Evolutionary conservation across 257 asterid species (phyloP).

Genomic region (Primulina huaijiensis): DNA sequence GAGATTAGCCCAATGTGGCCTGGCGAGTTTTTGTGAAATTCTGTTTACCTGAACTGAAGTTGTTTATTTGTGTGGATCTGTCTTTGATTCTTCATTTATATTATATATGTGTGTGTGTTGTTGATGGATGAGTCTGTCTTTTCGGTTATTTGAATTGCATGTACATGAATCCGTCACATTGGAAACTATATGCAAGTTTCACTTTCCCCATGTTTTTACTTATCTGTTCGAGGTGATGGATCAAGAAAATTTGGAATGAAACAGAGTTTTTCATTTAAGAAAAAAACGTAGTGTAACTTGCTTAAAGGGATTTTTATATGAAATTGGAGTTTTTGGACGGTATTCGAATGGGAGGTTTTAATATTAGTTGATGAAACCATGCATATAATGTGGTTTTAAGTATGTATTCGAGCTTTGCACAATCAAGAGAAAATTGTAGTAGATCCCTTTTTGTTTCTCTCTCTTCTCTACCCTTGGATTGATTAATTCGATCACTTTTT

Average conservation of each 20-base stretch:
- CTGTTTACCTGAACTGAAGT: not conserved
- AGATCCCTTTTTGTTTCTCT: no score
- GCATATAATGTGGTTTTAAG: not conserved
- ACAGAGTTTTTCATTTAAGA: not conserved
- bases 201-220: not conserved
- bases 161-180: not conserved
- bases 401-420: not conserved
- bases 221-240: not conserved
- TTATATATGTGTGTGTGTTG: no score
- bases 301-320: not conserved
- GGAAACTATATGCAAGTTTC: not conserved
- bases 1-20: slow-evolving; percentile 99
- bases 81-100: not conserved
- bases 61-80: slow-evolving; percentile 2
- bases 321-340: not conserved
- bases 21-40: slow-evolving; percentile 36
- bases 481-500: not conserved
- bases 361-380: not conserved
- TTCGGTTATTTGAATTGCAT: slow-evolving; percentile 6
- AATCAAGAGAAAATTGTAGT: not conserved
- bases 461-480: not conserved
- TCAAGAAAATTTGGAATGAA: not conserved
- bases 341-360: not conserved
- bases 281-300: not conserved
- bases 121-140: not conserved